A percentile compares a stretch with the other conserved stretches of the same genome.
These are phyloP conservation scores for Candida ascalaphidarum DNA, from an alignment of 805 yeast species.

Conservation along the genomic window DNA sequence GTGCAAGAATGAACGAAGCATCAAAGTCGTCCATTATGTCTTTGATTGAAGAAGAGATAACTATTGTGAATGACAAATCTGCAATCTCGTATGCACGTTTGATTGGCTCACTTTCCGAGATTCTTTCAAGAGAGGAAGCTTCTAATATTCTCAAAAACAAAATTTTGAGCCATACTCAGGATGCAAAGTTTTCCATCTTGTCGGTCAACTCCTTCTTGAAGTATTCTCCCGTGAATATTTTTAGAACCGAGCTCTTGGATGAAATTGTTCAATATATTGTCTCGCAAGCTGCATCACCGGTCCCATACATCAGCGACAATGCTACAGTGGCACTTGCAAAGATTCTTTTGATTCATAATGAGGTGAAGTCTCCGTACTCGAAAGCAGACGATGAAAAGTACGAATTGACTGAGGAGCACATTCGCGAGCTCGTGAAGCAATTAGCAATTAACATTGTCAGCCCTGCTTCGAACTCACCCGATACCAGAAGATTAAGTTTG, in stretches of 20 bases:
- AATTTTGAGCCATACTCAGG: slow-evolving; percentile 37
- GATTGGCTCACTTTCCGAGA: slow-evolving; percentile 68
- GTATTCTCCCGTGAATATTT: slow-evolving; percentile 63
- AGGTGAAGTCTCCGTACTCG: slow-evolving; percentile 16
- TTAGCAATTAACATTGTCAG: slow-evolving; percentile 40
- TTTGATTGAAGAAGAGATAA: slow-evolving; percentile 66
- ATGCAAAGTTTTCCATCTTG: slow-evolving; percentile 50
- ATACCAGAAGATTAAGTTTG: slow-evolving; percentile 71
- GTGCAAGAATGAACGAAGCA: slow-evolving; percentile 63
- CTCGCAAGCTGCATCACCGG: slow-evolving; percentile 31
- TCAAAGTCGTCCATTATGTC: slow-evolving; percentile 63
- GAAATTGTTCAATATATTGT: slow-evolving; percentile 44
- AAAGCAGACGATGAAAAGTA: slow-evolving; percentile 18
- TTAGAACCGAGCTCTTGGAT: slow-evolving; percentile 40
- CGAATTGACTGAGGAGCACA: slow-evolving; percentile 33
- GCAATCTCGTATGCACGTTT: slow-evolving; percentile 73
- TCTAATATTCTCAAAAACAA: slow-evolving; percentile 47
- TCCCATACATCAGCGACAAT: slow-evolving; percentile 59
- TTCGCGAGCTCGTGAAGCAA: slow-evolving; percentile 37
- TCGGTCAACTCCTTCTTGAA: slow-evolving; percentile 73
- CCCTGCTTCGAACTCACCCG: slow-evolving; percentile 57
- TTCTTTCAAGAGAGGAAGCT: slow-evolving; percentile 59
- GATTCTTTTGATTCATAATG: slow-evolving; percentile 46
- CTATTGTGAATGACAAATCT: slow-evolving; percentile 38
- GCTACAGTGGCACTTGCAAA: slow-evolving; percentile 80